phyloP scores from a whole-genome alignment of 2,329 filamentous ascomycete genomes.

The Zelopaecilomyces penicillatus region DNA sequence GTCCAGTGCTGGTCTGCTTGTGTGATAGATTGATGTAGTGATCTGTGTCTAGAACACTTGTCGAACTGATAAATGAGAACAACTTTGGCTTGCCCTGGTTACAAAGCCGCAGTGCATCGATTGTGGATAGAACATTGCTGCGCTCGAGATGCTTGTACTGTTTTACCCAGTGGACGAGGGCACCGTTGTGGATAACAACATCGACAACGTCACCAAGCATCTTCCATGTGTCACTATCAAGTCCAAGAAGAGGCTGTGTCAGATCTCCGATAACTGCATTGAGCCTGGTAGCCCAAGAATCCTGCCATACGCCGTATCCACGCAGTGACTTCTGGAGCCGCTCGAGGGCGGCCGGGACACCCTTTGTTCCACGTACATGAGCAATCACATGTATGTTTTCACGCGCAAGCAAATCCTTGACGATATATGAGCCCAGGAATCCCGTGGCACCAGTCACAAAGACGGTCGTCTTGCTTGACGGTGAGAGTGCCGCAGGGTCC shows the following conservation, averaged over 20 bases:
- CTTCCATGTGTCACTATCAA: slow-evolving; percentile 60
- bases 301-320: slow-evolving; percentile 73
- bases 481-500: slow-evolving; percentile 25
- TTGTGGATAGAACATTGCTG: slow-evolving; percentile 72
- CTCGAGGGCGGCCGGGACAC: slow-evolving; percentile 48
- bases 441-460: slow-evolving; percentile 65
- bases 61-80: slow-evolving; percentile 70
- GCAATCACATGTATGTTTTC: slow-evolving; percentile 47
- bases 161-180: slow-evolving; percentile 72
- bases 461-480: slow-evolving; percentile 13
- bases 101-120: slow-evolving; percentile 70
- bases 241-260: slow-evolving; percentile 61
- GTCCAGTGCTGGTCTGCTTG: slow-evolving; percentile 39
- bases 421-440: slow-evolving; percentile 75
- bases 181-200: slow-evolving; percentile 74
- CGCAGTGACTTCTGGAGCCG: slow-evolving; percentile 60
- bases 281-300: slow-evolving; percentile 57
- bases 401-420: slow-evolving; percentile 61
- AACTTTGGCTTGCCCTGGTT: slow-evolving; percentile 69
- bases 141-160: slow-evolving; percentile 63
- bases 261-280: slow-evolving; percentile 66
- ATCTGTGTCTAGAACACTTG: slow-evolving; percentile 70
- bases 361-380: slow-evolving; percentile 61
- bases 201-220: slow-evolving; percentile 58
- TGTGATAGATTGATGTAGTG: slow-evolving; percentile 71